phyloP scores from a whole-genome alignment of 2,329 filamentous ascomycete genomes.

The Neofusicoccum kwambonambiense region DNA sequence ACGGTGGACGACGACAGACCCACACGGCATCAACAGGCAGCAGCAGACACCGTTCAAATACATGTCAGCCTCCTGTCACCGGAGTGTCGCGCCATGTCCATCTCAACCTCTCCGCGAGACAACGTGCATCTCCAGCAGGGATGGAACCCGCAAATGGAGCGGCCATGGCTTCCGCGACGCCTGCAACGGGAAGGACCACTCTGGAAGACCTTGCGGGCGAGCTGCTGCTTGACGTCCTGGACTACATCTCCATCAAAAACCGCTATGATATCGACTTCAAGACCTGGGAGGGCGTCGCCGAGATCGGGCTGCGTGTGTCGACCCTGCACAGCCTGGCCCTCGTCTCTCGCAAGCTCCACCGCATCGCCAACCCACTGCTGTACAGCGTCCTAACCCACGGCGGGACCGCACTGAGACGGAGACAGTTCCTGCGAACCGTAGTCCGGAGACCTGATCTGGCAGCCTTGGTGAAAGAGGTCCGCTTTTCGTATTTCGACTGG shows the following conservation, averaged over 20 bases:
- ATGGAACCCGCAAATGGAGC: background rate
- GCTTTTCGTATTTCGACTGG: constrained; percentile 1
- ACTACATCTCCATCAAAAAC: background rate
- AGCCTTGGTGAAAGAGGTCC: background rate
- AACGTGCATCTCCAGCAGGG: no score
- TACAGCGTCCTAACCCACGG: background rate
- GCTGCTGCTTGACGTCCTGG: background rate
- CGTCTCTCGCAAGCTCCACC: background rate
- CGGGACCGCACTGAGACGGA: background rate
- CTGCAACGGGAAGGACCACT: background rate
- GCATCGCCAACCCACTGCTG: background rate
- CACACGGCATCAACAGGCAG: background rate
- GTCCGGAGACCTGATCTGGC: background rate
- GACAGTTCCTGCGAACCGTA: background rate
- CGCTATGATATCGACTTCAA: constrained; percentile 2
- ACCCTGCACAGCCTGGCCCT: background rate
- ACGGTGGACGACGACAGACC: background rate
- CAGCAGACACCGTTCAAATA: background rate
- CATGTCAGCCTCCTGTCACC: background rate
- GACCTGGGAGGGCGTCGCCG: background rate
- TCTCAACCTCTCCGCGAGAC: background rate
- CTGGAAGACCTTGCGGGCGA: background rate
- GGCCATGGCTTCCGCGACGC: background rate
- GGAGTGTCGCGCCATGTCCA: no score
- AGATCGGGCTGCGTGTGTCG: background rate